Evolutionary conservation across 371 early-diverging fungal species (phyloP).

Genomic region (Mortierella sp.): DNA sequence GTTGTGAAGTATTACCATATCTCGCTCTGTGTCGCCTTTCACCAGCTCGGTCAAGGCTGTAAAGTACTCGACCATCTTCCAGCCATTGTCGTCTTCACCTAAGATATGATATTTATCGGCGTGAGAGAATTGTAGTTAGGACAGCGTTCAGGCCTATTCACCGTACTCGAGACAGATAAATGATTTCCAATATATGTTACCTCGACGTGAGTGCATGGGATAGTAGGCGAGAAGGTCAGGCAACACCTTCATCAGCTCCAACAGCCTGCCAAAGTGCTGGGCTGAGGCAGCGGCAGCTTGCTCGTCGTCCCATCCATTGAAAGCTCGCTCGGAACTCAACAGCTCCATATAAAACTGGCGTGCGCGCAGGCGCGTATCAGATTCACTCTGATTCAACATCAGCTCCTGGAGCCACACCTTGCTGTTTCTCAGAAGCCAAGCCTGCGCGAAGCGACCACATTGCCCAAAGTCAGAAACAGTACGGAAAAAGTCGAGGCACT

Average conservation of each 20-base stretch:
- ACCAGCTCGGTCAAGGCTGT: slow-evolving; percentile 35
- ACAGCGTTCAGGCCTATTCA: background rate
- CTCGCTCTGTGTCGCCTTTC: slow-evolving; percentile 32
- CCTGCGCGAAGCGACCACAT: slow-evolving; percentile 47
- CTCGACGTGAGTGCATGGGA: slow-evolving; percentile 30
- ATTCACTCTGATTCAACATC: slow-evolving; percentile 34
- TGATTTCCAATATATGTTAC: slow-evolving; percentile 1
- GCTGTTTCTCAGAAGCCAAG: slow-evolving; percentile 36
- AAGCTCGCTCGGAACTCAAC: slow-evolving; percentile 49
- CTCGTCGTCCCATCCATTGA: slow-evolving; percentile 52
- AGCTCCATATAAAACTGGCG: slow-evolving; percentile 49
- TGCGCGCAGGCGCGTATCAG: slow-evolving; percentile 42
- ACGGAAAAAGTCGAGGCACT: slow-evolving; percentile 51
- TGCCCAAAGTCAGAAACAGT: slow-evolving; percentile 48
- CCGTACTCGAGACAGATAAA: background rate
- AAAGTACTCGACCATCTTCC: slow-evolving; percentile 54
- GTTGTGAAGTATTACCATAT: slow-evolving; percentile 9
- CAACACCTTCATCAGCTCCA: slow-evolving; percentile 33
- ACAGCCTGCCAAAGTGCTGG: slow-evolving; percentile 34
- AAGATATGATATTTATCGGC: background rate
- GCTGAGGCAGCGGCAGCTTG: slow-evolving; percentile 29
- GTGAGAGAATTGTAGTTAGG: background rate
- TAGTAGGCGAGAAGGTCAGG: slow-evolving; percentile 31
- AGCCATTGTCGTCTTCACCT: slow-evolving; percentile 45
- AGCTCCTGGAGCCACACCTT: slow-evolving; percentile 45